Evolutionary conservation across 306 rosid species (phyloP), one percentile per base, ranked within the genome.

Genomic region (Dalbergia oliveri): DNA sequence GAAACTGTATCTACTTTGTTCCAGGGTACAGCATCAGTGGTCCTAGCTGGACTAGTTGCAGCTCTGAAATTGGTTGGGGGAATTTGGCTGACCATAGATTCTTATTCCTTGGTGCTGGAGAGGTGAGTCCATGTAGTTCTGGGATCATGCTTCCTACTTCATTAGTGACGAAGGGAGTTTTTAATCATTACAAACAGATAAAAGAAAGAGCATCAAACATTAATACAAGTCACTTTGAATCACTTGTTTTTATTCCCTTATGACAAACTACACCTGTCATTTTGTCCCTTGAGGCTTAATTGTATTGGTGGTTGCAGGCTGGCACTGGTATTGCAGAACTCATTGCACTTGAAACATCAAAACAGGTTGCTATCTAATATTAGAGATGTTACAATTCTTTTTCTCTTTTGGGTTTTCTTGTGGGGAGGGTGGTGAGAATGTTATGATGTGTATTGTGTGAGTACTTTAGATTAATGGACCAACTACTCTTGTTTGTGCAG

Each of bases 321-420:
- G 99, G 99, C 78, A 96, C 99, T 35, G 99, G 99, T 81, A 96
- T 96, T 68, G 99, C 99, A 34, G 98, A 93, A 75, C 97, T 96
- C 67, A 91, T 96, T 75, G 99, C 99, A 79, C 99, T 96, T 72
- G 97, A 96, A 86, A 87, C 90, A 37, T 92, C 99, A 33, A 96
- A 96, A 77, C 95, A 93, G 99, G 99, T 96, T 69, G 31, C 33
- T 69, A 41, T 69, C 86, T 54, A 61, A 23, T 84, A 18, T 44
- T 35, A 13, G 26, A 37, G 73, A 57, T 50, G 6, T 26, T 62
- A 5, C 33, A 16, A 3, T 58, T 31, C 39, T 21, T 58, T 64
- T 19, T 26, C 31, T 1, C 31, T 26, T 49, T 54, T 51, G 31
- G 67, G 21, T 39, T 37, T 12, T 74, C 50, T 53, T 54, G 14